Evolutionary conservation across 306 rosid species (phyloP), one percentile per base, ranked within the genome.

Genomic region (Quercus aquifolioides): DNA sequence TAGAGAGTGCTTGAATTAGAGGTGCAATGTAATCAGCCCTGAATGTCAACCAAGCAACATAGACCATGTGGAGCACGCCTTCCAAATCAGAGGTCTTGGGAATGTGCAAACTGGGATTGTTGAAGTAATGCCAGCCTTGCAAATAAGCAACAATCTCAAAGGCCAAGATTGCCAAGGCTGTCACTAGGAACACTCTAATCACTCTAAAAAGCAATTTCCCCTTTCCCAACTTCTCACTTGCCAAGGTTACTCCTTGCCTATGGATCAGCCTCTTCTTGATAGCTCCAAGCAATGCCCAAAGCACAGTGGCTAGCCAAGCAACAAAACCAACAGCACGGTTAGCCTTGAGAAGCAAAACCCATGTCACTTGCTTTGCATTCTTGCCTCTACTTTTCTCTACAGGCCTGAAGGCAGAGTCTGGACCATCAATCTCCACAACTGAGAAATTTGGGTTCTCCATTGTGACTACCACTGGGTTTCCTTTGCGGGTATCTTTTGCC

Each of bases 331-430:
- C 88, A 31, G 88, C 92, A 17, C 89, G 94, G 69, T 90, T 94
- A 82, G 94, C 99, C 81, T 85, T 92, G 23, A 92, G 94, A 85
- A 94, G 94, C 85, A 94, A 79, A n/a, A 94, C 91, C 99, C 98
- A 92, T 1, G 92, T 92, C 46, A 89, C 94, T 84, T 95, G 99
- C 60, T 84, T 92, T 1, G 96, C 97, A 85, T 92, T 95, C 83
- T 90, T 92, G 30, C 96, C 94, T 13, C 92, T 86, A 79, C 82
- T 91, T 71, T 89, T 95, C 76, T 92, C 96, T 4, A 92, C 80
- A 26, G 99, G 92, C 80, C 92, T 85, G 84, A 94, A 92, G 76
- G 97, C 99, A 56, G 90, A 82, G 83, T 92, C 94, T 3, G 97
- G 86, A 28, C 97, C 91, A 56, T 87, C 89, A 78, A 94, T 91